These are phyloP conservation scores for Phytophthora palmivora DNA, from an alignment of 352 stramenopile genomes.

Conservation along the genomic window DNA sequence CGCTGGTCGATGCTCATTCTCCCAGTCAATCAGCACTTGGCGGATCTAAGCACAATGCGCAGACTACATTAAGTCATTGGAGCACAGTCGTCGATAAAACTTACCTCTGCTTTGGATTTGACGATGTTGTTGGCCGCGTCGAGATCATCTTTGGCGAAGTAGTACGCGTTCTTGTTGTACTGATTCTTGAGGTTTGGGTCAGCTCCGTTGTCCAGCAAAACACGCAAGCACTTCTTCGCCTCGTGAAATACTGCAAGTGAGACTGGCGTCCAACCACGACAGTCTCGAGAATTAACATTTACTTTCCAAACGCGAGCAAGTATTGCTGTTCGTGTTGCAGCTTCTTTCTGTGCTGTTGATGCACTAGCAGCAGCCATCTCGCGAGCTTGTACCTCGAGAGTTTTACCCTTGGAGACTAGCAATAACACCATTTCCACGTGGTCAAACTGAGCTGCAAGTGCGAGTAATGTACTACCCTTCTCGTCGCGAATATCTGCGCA, in stretches of 20 bases:
- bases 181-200: slow-evolving; percentile 90
- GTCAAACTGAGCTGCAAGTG: slow-evolving; percentile 77
- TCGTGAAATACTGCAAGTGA: slow-evolving; percentile 91
- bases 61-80: not conserved
- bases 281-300: slow-evolving; percentile 79
- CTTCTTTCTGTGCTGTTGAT: slow-evolving; percentile 34
- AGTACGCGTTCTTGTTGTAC: slow-evolving; percentile 92
- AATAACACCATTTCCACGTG: slow-evolving; percentile 63
- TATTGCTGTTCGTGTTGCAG: slow-evolving; percentile 35
- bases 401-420: slow-evolving; percentile 74
- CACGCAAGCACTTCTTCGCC: slow-evolving; percentile 66
- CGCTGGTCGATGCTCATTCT: slow-evolving; percentile 54
- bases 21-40: slow-evolving; percentile 72
- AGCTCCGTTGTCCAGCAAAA: slow-evolving; percentile 81
- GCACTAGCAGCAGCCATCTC: slow-evolving; percentile 32
- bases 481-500: slow-evolving; percentile 82
- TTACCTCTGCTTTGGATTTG: slow-evolving; percentile 74
- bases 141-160: slow-evolving; percentile 90
- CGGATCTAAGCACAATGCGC: slow-evolving; percentile 47
- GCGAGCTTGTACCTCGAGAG: slow-evolving; percentile 28
- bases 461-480: slow-evolving; percentile 79
- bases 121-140: slow-evolving; percentile 87
- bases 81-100: not conserved
- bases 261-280: slow-evolving; percentile 87
- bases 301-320: slow-evolving; percentile 66